phyloP scores from a whole-genome alignment of 148 eudicot species.

The Selenicereus undatus region DNA sequence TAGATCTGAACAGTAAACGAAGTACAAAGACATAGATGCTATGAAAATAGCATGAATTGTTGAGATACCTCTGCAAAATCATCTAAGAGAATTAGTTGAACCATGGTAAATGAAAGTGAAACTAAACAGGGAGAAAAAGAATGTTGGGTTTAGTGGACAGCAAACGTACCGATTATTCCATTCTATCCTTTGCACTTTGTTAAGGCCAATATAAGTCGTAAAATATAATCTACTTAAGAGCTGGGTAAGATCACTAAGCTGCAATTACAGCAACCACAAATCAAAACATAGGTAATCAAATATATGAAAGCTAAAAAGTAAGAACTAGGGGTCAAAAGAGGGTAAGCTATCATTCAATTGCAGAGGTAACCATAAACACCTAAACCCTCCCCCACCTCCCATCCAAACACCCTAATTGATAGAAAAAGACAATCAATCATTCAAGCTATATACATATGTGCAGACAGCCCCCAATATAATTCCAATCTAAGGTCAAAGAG shows the following conservation, averaged over 20 bases:
- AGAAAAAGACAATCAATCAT: too few relatives aligned
- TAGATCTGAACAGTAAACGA: slow-evolving; percentile 94
- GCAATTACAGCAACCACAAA: slow-evolving; percentile 19
- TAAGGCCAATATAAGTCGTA: slow-evolving; percentile 62
- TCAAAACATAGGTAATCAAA: neutral
- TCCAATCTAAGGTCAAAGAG: too few relatives aligned
- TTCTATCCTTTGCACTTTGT: slow-evolving; percentile 71
- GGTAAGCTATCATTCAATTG: neutral
- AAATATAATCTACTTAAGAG: slow-evolving; percentile 67
- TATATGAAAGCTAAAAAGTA: neutral
- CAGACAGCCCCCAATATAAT: too few relatives aligned
- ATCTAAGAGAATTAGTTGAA: slow-evolving; percentile 9
- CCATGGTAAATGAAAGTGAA: neutral
- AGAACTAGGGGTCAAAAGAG: neutral
- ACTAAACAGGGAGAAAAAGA: neutral
- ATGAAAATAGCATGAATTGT: slow-evolving; percentile 91
- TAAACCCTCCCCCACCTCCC: neutral
- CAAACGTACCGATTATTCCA: slow-evolving; percentile 88
- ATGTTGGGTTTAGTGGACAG: neutral
- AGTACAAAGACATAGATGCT: slow-evolving; percentile 73
- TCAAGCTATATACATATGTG: too few relatives aligned
- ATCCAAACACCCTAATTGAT: neutral
- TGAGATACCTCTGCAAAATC: slow-evolving; percentile 67
- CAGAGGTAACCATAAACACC: too few relatives aligned
- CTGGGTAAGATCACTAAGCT: slow-evolving; percentile 79